Base-by-base conservation (phyloP, 306 rosid species). In the Prunus mira region DNA sequence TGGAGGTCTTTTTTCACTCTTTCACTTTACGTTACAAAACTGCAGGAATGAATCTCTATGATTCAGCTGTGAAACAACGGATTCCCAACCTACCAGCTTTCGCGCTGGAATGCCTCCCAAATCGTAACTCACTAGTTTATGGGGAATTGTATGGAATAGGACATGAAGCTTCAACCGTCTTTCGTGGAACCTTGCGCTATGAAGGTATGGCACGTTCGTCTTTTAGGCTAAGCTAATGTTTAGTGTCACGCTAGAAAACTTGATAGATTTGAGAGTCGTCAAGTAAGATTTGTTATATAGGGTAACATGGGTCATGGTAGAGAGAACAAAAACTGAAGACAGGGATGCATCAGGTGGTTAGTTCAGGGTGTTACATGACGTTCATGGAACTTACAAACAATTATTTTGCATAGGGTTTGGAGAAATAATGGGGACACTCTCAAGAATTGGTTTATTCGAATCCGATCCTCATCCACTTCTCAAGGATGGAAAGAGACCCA, bases 181-280 rank as follows among this genome's bases (percentile, higher is more conserved):
- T 92, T 76, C 97, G 97, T 32, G 99, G 97, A 88, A 95, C 99
- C 69, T 93, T 95, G 67, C 93, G 99, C 67, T 95, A 92, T 32
- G 93, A 95, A 95, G 99, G 99, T 80, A 89, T 77, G 89, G 9
- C 56, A 22, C 58, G 46, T 60, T n/a, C 69, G 34, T 30, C 50
- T 76, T 77, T 74, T 20, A 5, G n/a, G 2, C 64, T 62, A 9
- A 76, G 12, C 13, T 50, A 19, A 65, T 71, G 58, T 78, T 75
- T 41, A 12, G 71, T 9, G 20, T 72, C 18, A 19, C 14, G 38
- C 24, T 49, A 3, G 43, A 38, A 38, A 7, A 38, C 43, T 38
- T 38, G 43, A 38, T 38, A 1, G 43, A 38, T 38, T 38, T 7
- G 9, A 6, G 43, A 38, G 43, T 38, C 41, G 43, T 38, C 9